Percentiles rank a stretch among this genome's conserved stretches.
These are phyloP conservation scores for Xylaria polymorpha DNA, from an alignment of 2,329 filamentous ascomycete species.

Conservation along the genomic window DNA sequence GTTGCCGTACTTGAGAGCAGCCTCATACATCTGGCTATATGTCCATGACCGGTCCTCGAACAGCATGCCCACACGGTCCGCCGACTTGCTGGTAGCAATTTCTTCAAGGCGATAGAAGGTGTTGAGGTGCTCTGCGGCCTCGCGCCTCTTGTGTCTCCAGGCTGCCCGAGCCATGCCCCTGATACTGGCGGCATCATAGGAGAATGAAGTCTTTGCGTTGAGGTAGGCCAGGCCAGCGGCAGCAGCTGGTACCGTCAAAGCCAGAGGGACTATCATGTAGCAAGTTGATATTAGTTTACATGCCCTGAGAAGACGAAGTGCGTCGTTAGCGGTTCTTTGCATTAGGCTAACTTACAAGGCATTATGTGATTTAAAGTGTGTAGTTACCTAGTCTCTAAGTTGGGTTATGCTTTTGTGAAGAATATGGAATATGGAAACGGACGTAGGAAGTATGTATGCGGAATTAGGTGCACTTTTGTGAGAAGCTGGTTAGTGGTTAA, in stretches of 20 bases:
- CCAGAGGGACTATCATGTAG: constrained; percentile 61
- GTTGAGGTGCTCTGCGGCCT: constrained; percentile 71
- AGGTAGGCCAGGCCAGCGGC: constrained; percentile 79
- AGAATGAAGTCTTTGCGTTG: constrained; percentile 75
- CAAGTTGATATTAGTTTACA: constrained; percentile 6
- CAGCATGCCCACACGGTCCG: constrained; percentile 70
- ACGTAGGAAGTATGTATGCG: background rate
- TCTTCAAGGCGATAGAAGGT: constrained; percentile 81
- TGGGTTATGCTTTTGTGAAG: background rate
- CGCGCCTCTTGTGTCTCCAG: constrained; percentile 58
- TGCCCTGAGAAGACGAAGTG: background rate
- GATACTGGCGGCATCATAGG: constrained; percentile 74
- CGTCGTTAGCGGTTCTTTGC: background rate
- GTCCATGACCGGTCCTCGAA: constrained; percentile 77
- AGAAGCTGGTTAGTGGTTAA: background rate
- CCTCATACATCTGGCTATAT: constrained; percentile 80
- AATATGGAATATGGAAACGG: no score
- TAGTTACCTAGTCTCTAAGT: background rate
- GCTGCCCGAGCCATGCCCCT: constrained; percentile 61
- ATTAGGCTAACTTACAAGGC: constrained; percentile 37
- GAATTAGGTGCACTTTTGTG: background rate
- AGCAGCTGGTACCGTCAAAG: constrained; percentile 68
- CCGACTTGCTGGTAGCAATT: constrained; percentile 64
- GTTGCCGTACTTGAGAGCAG: constrained; percentile 75
- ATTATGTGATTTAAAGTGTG: constrained; percentile 23